These are phyloP conservation scores for Eimeria acervulina DNA, from an alignment of 169 alveolate genomes.

Conservation along the genomic window DNA sequence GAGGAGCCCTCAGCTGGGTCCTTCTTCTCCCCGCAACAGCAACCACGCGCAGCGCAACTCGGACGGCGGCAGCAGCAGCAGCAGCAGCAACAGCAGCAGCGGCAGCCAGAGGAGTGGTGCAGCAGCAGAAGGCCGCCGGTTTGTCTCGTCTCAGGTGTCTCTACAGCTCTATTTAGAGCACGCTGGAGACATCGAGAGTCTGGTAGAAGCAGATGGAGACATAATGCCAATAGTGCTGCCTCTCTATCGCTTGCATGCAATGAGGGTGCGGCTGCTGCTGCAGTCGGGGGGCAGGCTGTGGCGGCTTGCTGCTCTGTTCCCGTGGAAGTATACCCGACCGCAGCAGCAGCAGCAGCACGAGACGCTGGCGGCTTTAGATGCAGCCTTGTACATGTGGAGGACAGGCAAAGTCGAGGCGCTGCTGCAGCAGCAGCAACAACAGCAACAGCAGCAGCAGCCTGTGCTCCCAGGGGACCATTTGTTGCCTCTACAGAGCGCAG, in stretches of 20 bases:
- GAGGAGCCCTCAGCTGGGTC: neutral
- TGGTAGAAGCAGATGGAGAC: slow-evolving; percentile 80
- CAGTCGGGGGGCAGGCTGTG: slow-evolving; percentile 76
- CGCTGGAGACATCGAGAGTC: slow-evolving; percentile 72
- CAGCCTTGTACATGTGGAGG: slow-evolving; percentile 7
- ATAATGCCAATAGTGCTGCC: slow-evolving; percentile 74
- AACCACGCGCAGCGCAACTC: slow-evolving; percentile 12
- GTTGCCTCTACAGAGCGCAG: slow-evolving; percentile 66
- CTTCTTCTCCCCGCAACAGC: slow-evolving; percentile 23
- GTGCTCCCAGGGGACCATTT: slow-evolving; percentile 36
- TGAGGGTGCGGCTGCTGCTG: slow-evolving; percentile 67
- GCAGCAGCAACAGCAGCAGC: slow-evolving; percentile 39
- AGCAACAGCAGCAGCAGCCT: slow-evolving; percentile 52
- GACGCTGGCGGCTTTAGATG: neutral
- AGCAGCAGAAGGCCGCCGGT: slow-evolving; percentile 11
- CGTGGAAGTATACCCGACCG: slow-evolving; percentile 60
- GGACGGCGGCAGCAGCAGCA: slow-evolving; percentile 64
- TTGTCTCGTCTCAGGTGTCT: slow-evolving; percentile 73
- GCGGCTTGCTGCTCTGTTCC: slow-evolving; percentile 81
- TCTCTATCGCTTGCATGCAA: slow-evolving; percentile 73
- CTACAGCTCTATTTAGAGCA: slow-evolving; percentile 44
- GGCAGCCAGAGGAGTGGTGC: neutral
- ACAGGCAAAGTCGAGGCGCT: slow-evolving; percentile 35
- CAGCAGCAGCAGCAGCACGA: neutral
- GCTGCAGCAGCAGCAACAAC: slow-evolving; percentile 74